Evolutionary conservation across 1,284 basidiomycete genomes (phyloP).

Genomic region (Trametes hirsuta): DNA sequence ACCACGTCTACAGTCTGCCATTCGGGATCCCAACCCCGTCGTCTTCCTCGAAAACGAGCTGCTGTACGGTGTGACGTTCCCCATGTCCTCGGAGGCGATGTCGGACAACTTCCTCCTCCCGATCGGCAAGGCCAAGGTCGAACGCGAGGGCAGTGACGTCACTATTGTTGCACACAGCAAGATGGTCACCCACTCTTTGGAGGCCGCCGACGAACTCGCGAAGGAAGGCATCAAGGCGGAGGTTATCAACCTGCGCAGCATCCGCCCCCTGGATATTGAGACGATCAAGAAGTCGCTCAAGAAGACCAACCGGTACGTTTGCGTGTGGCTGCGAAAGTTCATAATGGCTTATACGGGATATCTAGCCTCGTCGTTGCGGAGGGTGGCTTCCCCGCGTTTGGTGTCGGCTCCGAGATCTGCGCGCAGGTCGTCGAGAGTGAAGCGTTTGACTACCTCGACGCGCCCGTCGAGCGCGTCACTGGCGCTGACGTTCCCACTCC

Average conservation of each 20-base stretch:
- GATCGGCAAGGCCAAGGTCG: slow-evolving; percentile 98
- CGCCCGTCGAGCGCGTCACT: slow-evolving; percentile 96
- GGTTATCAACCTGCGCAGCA: slow-evolving; percentile 96
- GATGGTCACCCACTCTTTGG: slow-evolving; percentile 91
- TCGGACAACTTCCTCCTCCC: slow-evolving; percentile 94
- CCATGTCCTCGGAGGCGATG: slow-evolving; percentile 93
- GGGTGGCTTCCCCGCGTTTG: slow-evolving; percentile 98
- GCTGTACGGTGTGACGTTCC: slow-evolving; percentile 97
- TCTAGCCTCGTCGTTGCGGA: slow-evolving; percentile 89
- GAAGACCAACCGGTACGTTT: slow-evolving; percentile 89
- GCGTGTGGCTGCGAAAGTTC: background rate
- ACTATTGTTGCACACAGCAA: slow-evolving; percentile 98
- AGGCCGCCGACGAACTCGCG: slow-evolving; percentile 90
- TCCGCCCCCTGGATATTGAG: slow-evolving; percentile 96
- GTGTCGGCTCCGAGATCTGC: slow-evolving; percentile 98
- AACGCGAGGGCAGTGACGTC: slow-evolving; percentile 90
- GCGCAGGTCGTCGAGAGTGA: slow-evolving; percentile 96
- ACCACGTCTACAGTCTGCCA: slow-evolving; percentile 70
- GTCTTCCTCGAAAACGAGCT: slow-evolving; percentile 99
- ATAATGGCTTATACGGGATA: background rate
- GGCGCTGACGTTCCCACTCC: slow-evolving; percentile 97
- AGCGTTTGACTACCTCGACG: slow-evolving; percentile 97
- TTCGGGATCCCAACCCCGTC: slow-evolving; percentile 97
- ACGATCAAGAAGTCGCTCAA: slow-evolving; percentile 96
- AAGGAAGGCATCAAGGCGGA: slow-evolving; percentile 98